phyloP scores from a whole-genome alignment of 768 basidiomycete genomes.

The Trametes maxima region DNA sequence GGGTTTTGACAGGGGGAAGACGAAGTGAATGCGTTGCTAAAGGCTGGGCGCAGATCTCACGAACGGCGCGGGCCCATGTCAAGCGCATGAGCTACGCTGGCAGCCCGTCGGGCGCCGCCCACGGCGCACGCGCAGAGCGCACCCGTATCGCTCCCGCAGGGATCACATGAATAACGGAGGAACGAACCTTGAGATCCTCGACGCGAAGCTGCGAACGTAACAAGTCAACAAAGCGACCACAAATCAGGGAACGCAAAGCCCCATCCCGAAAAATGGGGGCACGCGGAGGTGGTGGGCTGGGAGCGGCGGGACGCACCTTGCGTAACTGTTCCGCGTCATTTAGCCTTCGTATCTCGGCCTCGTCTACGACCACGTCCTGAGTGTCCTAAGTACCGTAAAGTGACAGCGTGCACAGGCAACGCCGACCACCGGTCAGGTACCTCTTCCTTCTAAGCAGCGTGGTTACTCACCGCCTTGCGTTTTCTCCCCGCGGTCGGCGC shows the following conservation, averaged over 20 bases:
- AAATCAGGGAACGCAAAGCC: neutral
- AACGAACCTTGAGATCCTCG: conserved; percentile 75
- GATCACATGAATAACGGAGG: conserved; percentile 13
- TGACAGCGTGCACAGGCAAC: neutral
- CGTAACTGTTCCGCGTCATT: conserved; percentile 58
- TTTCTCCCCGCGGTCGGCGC: conserved; percentile 54
- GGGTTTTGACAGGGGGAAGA: conserved; percentile 2
- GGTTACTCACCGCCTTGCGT: conserved; percentile 66
- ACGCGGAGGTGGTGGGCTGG: conserved; percentile 2
- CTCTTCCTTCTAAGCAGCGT: conserved; percentile 2
- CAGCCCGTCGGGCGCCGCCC: conserved; percentile 4
- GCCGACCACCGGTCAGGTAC: conserved; percentile 15
- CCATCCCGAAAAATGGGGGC: neutral
- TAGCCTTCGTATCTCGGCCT: conserved; percentile 72
- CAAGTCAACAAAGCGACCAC: conserved; percentile 16
- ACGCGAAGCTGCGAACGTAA: conserved; percentile 59
- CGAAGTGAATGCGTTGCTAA: conserved; percentile 15
- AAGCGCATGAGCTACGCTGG: conserved; percentile 8
- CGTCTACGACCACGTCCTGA: conserved; percentile 65
- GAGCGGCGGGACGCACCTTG: conserved; percentile 55
- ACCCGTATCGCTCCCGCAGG: conserved; percentile 10
- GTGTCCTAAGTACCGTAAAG: conserved; percentile 1
- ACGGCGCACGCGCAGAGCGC: neutral
- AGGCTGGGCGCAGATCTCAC: conserved; percentile 1
- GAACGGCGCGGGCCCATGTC: conserved; percentile 6